Evolutionary conservation across 305 asterid genomes (phyloP), one percentile per base, ranked within the genome.

Genomic region (Striga hermonthica): DNA sequence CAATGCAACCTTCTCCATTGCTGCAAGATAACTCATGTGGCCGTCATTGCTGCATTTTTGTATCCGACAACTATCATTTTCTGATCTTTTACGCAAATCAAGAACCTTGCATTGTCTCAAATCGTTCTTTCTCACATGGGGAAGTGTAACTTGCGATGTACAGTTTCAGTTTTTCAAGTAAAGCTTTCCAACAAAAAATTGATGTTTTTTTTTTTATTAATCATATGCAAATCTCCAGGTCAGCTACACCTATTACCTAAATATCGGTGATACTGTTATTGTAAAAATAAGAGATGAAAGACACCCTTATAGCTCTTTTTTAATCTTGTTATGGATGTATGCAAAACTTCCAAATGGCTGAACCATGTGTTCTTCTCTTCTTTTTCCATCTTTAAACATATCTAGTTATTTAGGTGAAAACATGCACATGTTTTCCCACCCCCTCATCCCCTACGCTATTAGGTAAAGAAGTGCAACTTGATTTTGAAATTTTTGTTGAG

Each of bases 401-500:
- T 61, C 50, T 31, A 57, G 11, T 36, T 62, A 22, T 59, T 65
- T 38, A 14, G 59, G 45, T 9, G 22, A 52, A 57, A 57, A 57
- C 13, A 35, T 67, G 14, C 47, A 56, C n/a, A 43, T 54, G 11
- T 15, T 9, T 55, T 5, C 34, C 7, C 28, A 4, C 14, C 39
- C 31, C 36, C 60, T 54, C 13, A 47, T 43, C 38, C 40, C 45
- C 63, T 45, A 39, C 34, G 36, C 5, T 62, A 7, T 10, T 44
- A 16, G 57, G 9, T 44, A 3, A 22, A 6, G 36, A 50, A 13
- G 15, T 58, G 59, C 57, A 28, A 28, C 28, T 54, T 22, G 37
- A 45, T 38, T 6, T 61, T 48, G 13, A 34, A 13, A 8, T 54
- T 40, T 34, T 28, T 10, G 11, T 22, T 35, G 58, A 28, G 36